A percentile compares a stretch with the other conserved stretches of the same genome.
Conservation (phyloP, 1,284 basidiomycete genomes). For the Cutaneotrichosporon spelunceum region DNA sequence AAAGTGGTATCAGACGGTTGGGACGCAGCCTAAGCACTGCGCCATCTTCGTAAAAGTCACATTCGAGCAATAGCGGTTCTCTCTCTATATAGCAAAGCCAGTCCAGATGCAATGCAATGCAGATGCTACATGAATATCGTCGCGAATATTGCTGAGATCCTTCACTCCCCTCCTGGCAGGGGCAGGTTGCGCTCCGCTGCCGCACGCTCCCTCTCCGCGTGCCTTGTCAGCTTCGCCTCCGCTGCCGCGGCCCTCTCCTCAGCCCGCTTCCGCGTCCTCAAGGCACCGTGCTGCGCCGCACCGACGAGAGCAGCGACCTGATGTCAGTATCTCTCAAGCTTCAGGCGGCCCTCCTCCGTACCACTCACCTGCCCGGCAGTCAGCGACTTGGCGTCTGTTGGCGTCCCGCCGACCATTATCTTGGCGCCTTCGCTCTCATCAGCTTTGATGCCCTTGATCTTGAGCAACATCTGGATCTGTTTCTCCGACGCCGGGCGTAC, state of each 20-base stretch:
- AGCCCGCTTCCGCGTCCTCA: not conserved
- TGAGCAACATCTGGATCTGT: slow-evolving; percentile 65
- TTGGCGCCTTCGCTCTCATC: not conserved
- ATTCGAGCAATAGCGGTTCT: no score
- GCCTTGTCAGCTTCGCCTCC: not conserved
- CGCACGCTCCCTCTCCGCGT: slow-evolving; percentile 1
- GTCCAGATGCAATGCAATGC: not conserved
- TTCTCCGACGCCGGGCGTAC: slow-evolving; percentile 61
- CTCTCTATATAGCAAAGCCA: no score
- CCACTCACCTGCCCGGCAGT: slow-evolving; percentile 1
- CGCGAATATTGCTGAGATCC: not conserved
- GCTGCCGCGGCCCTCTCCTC: not conserved
- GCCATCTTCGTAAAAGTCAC: no score
- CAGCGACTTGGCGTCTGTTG: not conserved
- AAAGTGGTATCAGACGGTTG: no score
- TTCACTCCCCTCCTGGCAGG: not conserved
- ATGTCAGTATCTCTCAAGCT: not conserved
- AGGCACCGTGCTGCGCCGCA: not conserved
- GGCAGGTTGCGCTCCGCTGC: slow-evolving; percentile 1
- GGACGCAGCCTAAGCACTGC: no score
- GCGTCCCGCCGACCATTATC: not conserved
- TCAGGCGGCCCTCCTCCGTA: not conserved
- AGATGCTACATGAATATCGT: not conserved
- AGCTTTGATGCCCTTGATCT: slow-evolving; percentile 52
- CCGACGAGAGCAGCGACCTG: not conserved